A percentile compares a stretch with the other conserved stretches of the same genome.
Conservation (phyloP, 2,329 filamentous ascomycete genomes). For the Aspergillus hortae region DNA sequence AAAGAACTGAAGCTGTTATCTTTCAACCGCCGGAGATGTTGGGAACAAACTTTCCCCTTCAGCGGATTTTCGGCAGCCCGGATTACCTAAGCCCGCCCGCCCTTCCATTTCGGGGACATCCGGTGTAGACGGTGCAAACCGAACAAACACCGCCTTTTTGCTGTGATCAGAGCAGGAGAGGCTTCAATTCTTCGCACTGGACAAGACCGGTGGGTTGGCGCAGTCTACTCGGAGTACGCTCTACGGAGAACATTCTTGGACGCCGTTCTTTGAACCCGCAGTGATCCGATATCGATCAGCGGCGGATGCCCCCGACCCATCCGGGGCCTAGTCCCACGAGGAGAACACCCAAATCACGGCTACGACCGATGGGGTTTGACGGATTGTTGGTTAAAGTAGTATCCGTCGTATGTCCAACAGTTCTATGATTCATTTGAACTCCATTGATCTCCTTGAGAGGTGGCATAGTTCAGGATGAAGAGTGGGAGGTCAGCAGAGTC, state of each 20-base stretch:
- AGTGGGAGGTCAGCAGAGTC: no score
- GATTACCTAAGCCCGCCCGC: conserved; percentile 17
- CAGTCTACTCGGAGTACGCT: no score
- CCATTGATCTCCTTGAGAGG: no score
- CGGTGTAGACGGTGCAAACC: conserved; percentile 32
- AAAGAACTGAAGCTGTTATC: conserved; percentile 24
- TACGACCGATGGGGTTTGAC: not conserved
- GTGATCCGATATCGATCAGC: not conserved
- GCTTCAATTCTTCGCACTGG: no score
- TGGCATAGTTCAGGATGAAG: no score
- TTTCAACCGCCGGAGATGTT: conserved; percentile 31
- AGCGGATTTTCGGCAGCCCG: conserved; percentile 18
- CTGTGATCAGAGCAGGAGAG: not conserved
- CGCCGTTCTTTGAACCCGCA: not conserved
- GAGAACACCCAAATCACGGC: not conserved
- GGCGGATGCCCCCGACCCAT: not conserved
- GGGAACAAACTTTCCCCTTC: conserved; percentile 32
- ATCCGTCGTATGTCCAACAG: no score
- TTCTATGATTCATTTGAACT: no score
- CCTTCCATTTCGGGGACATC: conserved; percentile 19
- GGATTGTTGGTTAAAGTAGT: no score
- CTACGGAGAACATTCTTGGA: no score
- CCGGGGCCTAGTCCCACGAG: not conserved
- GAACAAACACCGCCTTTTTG: conserved; percentile 17
- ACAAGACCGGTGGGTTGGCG: no score